phyloP scores from a whole-genome alignment of 352 stramenopile species.

The Phytophthora citrophthora region DNA sequence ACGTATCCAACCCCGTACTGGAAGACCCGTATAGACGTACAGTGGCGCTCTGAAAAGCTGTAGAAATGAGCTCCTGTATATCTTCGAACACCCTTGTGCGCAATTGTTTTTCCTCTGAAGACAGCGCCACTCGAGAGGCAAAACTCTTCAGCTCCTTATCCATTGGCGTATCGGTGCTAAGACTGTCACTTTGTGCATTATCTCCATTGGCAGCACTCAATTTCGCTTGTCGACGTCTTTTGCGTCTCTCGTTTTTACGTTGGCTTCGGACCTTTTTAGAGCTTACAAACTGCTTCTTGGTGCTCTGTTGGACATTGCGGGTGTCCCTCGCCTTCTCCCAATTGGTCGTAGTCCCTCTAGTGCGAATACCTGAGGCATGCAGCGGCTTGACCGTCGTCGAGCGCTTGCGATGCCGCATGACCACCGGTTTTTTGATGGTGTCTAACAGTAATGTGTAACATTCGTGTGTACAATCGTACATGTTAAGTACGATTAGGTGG shows the following conservation, averaged over 20 bases:
- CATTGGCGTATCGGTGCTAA: slow-evolving; percentile 27
- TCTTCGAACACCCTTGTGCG: slow-evolving; percentile 52
- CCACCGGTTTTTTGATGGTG: slow-evolving; percentile 5
- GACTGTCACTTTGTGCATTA: not conserved
- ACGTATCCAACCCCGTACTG: slow-evolving; percentile 72
- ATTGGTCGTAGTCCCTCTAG: slow-evolving; percentile 18
- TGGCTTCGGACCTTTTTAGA: slow-evolving; percentile 26
- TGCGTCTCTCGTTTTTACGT: slow-evolving; percentile 5
- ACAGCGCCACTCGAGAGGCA: slow-evolving; percentile 52
- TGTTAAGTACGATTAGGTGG: slow-evolving; percentile 7
- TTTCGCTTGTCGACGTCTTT: slow-evolving; percentile 3
- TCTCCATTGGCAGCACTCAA: not conserved
- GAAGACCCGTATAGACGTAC: slow-evolving; percentile 79
- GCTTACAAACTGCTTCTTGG: slow-evolving; percentile 20
- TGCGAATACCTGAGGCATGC: slow-evolving; percentile 17
- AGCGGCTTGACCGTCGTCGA: slow-evolving; percentile 9
- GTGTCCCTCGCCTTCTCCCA: slow-evolving; percentile 25
- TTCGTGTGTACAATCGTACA: not conserved
- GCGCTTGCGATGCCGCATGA: slow-evolving; percentile 23
- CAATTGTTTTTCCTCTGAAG: slow-evolving; percentile 44
- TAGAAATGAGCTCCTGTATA: slow-evolving; percentile 47
- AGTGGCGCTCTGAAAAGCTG: slow-evolving; percentile 45
- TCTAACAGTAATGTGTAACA: not conserved
- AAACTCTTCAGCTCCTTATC: slow-evolving; percentile 56
- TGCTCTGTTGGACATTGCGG: not conserved